Evolutionary conservation across 352 stramenopile species (phyloP), one percentile per base, ranked within the genome.

Genomic region (Globisporangium solare): DNA sequence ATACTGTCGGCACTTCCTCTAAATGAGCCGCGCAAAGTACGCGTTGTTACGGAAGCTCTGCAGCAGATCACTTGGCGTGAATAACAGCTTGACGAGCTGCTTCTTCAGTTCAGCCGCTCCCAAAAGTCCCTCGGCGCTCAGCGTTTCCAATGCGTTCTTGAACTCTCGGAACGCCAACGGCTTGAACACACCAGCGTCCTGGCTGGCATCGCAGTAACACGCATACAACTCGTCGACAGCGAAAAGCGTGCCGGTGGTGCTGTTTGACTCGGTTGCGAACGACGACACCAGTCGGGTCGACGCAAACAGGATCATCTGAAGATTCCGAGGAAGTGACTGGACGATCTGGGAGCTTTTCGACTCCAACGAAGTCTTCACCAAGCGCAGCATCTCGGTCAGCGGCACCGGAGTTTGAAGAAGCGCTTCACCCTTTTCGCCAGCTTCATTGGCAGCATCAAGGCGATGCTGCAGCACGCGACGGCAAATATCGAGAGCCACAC

Each of bases 281-380:
- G 18, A 59, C 31, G n/a, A 53, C 10, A 49, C 63, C 40, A 86
- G 57, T 43, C 73, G 66, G 0, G 74, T 86, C 32, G 75, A 85
- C 11, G 82, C 77, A 51, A 90, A 89, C 24, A 91, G 65, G 51
- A 92, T 88, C 76, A 94, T 86, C 63, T 93, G 80, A 20, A 91
- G 63, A 55, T 88, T 92, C 35, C 85, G 76, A 14, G 85, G 85
- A 35, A 93, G 63, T 22, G 79, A 81, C 22, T 78, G 65, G 8
- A 92, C 70, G 48, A 76, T 68, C 45, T 65, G 61, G 18, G 76
- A 68, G 49, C 69, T 83, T 54, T 86, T 88, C 46, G 73, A 81
- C 51, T 92, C 83, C 22, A 94, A 46, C 1, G 76, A 73, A 18
- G 70, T 68, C 61, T 94, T 94, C 65, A 92, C 78, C 17, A 79